Evolutionary conservation across 1,139 yeast species (phyloP), one percentile per base, ranked within the genome.

Genomic region (Diutina pseudorugosa): DNA sequence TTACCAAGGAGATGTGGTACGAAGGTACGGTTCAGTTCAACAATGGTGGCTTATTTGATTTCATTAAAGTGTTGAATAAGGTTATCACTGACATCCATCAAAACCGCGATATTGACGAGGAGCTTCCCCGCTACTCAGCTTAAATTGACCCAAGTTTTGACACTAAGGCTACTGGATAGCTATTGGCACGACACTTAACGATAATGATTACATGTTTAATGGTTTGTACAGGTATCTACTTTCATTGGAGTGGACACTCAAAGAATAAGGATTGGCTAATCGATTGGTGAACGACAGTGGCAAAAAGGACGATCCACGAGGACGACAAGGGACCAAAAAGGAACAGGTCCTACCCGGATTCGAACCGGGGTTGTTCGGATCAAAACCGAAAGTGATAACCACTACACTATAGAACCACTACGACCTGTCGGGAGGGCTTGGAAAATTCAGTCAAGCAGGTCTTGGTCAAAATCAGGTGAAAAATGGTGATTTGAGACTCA

Each of bases 301-400:
- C 14, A 30, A 30, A 4, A 12, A 12, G 36, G 11, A 30, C 14
- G 14, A 4, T 8, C 11, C 14, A 30, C 4, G n/a, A 30, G 36
- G 12, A 30, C 2, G 36, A 30, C 6, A 7, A 2, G 3, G 36
- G 36, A 12, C 30, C 21, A 66, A 72, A 73, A 73, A 62, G 25
- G 61, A 55, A 83, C n/a, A n/a, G 90, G 89, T 83, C 89, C 82
- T 80, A 81, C 89, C 90, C 90, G 90, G 91, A 83, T 82, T 84
- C 91, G 91, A 85, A 84, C 91, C 85, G 91, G 89, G 89, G 91
- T 85, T 82, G 80, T 76, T 72, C 83, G 90, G 89, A 83, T 71
- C 76, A 72, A 66, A 72, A 71, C 76, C 76, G 66, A 68, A 65
- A 61, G 76, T 72, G 76, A 72, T 72, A 70, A 71, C 76, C 76